A percentile compares a stretch with the other conserved stretches of the same genome.
phyloP scores from a whole-genome alignment of 2,329 filamentous ascomycete genomes.

The Rhexocercosporidium sp. region DNA sequence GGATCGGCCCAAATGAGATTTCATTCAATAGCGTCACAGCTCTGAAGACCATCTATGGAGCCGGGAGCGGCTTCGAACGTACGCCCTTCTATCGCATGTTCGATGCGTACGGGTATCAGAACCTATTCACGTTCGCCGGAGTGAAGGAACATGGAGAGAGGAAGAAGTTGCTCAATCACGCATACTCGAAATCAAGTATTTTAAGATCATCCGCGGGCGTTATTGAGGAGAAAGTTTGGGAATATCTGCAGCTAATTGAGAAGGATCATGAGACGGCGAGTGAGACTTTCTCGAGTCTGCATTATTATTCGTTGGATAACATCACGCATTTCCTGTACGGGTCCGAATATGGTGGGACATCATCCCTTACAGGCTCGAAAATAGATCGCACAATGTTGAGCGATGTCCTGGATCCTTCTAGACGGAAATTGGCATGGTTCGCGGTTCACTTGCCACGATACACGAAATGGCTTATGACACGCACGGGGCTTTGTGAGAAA shows the following conservation, averaged over 20 bases:
- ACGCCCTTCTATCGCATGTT: slow-evolving; percentile 59
- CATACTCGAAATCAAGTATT: slow-evolving; percentile 57
- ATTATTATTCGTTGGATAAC: slow-evolving; percentile 58
- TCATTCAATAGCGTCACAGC: slow-evolving; percentile 47
- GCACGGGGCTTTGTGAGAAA: slow-evolving; percentile 45
- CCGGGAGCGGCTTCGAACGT: slow-evolving; percentile 53
- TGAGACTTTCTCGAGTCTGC: slow-evolving; percentile 55
- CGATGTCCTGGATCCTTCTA: slow-evolving; percentile 54
- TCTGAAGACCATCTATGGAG: slow-evolving; percentile 58
- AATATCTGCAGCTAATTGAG: slow-evolving; percentile 50
- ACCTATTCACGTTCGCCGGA: slow-evolving; percentile 56
- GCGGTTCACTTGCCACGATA: slow-evolving; percentile 50
- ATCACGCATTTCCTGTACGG: slow-evolving; percentile 60
- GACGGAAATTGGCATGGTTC: slow-evolving; percentile 55
- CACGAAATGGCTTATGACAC: slow-evolving; percentile 55
- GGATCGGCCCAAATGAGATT: slow-evolving; percentile 42
- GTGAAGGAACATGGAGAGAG: slow-evolving; percentile 51
- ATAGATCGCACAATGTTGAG: slow-evolving; percentile 48
- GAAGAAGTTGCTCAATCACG: slow-evolving; percentile 58
- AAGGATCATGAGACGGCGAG: slow-evolving; percentile 41
- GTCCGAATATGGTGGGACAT: slow-evolving; percentile 47
- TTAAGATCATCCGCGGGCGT: slow-evolving; percentile 42
- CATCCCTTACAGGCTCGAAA: slow-evolving; percentile 47
- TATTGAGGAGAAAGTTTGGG: slow-evolving; percentile 47
- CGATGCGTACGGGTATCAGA: slow-evolving; percentile 56